A percentile compares a stretch with the other conserved stretches of the same genome.
These are phyloP conservation scores for Boletellus dicymbophilus DNA, from an alignment of 1,284 basidiomycete species.

Conservation along the genomic window DNA sequence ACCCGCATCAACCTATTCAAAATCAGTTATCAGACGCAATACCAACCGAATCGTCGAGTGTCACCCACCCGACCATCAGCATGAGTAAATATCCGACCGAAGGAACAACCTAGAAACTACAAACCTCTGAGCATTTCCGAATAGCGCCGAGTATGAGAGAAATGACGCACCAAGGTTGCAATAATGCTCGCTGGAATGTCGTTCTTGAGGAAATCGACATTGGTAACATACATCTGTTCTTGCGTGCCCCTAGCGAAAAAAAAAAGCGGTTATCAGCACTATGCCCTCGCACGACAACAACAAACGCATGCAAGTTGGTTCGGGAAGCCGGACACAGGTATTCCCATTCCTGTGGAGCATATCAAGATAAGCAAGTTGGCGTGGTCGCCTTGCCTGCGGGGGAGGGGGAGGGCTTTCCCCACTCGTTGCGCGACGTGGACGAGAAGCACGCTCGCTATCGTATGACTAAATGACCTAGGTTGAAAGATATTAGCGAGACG, in stretches of 20 bases:
- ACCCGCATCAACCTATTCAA: no score
- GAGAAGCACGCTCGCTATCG: constrained; percentile 93
- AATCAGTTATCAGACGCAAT: no score
- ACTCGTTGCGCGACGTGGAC: constrained; percentile 96
- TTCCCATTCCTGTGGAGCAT: constrained; percentile 96
- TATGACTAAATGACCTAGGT: constrained; percentile 79
- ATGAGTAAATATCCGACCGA: constrained; percentile 24
- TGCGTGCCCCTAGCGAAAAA: constrained; percentile 79
- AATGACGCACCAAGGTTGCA: constrained; percentile 68
- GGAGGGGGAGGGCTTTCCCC: constrained; percentile 73
- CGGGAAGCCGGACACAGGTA: constrained; percentile 97
- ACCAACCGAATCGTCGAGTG: neutral
- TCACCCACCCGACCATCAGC: constrained; percentile 19
- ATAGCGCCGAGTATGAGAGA: no score
- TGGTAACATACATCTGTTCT: constrained; percentile 85
- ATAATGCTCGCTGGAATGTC: constrained; percentile 91
- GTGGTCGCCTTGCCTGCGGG: no score
- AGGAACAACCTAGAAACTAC: constrained; percentile 27
- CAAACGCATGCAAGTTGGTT: constrained; percentile 89
- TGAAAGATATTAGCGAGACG: constrained; percentile 4
- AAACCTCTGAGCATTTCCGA: no score
- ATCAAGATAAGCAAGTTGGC: constrained; percentile 88
- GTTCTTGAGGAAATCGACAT: constrained; percentile 91
- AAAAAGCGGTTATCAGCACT: constrained; percentile 5
- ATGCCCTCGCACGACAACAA: neutral